Percentiles rank a stretch among this genome's conserved stretches.
These are phyloP conservation scores for Colletotrichum somersetense DNA, from an alignment of 2,329 filamentous ascomycete species.

Conservation along the genomic window DNA sequence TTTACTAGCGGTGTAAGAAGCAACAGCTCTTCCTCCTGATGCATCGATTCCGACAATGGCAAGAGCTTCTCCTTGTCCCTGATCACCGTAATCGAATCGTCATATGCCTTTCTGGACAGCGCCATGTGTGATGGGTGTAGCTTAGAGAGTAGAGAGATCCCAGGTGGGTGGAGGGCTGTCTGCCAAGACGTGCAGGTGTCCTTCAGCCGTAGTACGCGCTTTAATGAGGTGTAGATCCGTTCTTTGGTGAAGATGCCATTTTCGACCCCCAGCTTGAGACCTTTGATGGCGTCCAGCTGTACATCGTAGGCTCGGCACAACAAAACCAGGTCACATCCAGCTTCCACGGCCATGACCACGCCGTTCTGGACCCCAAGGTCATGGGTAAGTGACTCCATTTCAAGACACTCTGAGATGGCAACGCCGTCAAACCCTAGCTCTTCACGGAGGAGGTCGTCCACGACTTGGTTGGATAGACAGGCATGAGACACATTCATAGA, in stretches of 20 bases:
- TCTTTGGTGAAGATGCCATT: slow-evolving; percentile 89
- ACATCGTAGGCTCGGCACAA: slow-evolving; percentile 89
- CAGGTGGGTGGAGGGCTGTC: slow-evolving; percentile 88
- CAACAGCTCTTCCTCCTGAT: slow-evolving; percentile 88
- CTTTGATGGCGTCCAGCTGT: slow-evolving; percentile 91
- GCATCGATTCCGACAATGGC: slow-evolving; percentile 84
- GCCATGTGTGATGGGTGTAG: slow-evolving; percentile 86
- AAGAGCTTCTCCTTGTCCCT: slow-evolving; percentile 88
- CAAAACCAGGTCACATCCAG: slow-evolving; percentile 91
- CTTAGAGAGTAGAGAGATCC: slow-evolving; percentile 80
- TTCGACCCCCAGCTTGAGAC: slow-evolving; percentile 88
- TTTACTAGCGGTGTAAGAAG: slow-evolving; percentile 91
- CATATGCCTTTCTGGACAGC: slow-evolving; percentile 88
- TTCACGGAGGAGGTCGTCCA: slow-evolving; percentile 88
- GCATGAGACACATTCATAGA: slow-evolving; percentile 97
- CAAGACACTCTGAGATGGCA: slow-evolving; percentile 93
- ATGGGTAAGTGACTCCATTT: slow-evolving; percentile 96
- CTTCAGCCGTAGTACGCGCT: slow-evolving; percentile 84
- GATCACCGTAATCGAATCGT: slow-evolving; percentile 92
- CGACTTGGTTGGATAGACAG: slow-evolving; percentile 91
- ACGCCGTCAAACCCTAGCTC: slow-evolving; percentile 93
- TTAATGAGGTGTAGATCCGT: slow-evolving; percentile 83
- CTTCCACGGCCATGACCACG: slow-evolving; percentile 97
- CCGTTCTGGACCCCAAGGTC: slow-evolving; percentile 98
- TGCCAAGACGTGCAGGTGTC: slow-evolving; percentile 89